Percentiles rank a stretch among this genome's conserved stretches.
phyloP scores from a whole-genome alignment of 2,329 filamentous ascomycete species.

The Leptographium flavum region DNA sequence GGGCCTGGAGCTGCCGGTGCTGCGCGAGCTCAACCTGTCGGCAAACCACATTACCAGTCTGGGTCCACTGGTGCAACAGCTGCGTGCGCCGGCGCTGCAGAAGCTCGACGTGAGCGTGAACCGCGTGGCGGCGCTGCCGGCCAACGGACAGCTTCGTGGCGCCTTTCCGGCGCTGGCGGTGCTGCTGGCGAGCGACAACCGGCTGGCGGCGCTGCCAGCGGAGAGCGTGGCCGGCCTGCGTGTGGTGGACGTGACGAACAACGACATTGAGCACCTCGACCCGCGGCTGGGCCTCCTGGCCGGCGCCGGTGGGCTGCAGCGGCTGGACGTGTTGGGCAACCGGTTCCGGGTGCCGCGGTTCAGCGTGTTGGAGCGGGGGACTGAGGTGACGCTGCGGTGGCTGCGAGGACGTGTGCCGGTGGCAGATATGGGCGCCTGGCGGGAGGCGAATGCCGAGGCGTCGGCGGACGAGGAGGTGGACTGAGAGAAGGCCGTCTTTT shows the following conservation, averaged over 20 bases:
- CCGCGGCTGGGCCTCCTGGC: constrained; percentile 67
- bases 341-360: constrained; percentile 76
- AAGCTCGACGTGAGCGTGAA: constrained; percentile 75
- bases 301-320: constrained; percentile 42
- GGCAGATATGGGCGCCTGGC: constrained; percentile 44
- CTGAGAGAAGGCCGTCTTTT: not conserved
- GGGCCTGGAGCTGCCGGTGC: constrained; percentile 52
- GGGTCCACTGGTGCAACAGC: constrained; percentile 45
- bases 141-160: constrained; percentile 33
- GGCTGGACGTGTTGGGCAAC: constrained; percentile 71
- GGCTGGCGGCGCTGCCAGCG: constrained; percentile 56
- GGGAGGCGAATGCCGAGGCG: constrained; percentile 17
- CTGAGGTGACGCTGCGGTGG: constrained; percentile 71
- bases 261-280: constrained; percentile 71
- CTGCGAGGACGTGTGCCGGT: constrained; percentile 60
- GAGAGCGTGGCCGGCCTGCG: constrained; percentile 61
- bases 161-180: constrained; percentile 57
- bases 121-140: constrained; percentile 56
- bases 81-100: constrained; percentile 61
- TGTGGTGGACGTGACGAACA: constrained; percentile 68
- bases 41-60: constrained; percentile 62
- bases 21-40: constrained; percentile 64
- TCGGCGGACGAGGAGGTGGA: constrained; percentile 5
- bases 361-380: constrained; percentile 73
- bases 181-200: constrained; percentile 67